Base-by-base conservation (phyloP, 2,329 filamentous ascomycete species). In the Trichoderma atrobrunneum region DNA sequence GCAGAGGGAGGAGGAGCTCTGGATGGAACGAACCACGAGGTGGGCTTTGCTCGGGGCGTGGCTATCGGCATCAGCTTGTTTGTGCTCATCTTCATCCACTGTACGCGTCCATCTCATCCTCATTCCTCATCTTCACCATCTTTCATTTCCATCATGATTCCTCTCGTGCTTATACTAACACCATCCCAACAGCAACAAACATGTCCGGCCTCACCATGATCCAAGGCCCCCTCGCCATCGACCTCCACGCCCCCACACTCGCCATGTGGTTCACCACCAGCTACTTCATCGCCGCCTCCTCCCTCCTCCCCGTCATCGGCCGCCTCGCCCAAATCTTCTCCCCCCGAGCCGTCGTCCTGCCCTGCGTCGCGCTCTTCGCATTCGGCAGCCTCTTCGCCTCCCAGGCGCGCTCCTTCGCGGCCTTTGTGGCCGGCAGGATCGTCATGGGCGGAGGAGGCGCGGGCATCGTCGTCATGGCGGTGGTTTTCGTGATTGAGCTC, bases 181-280 rank as follows among this genome's bases (percentile, higher is more conserved):
- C 6, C 18, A 16, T 14, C 12, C 21, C 21, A 26, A 61, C 87
- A 87, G 86, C 87, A 7, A 83, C 88, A 74, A 96, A 96, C 78
- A 93, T 95, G 82, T 93, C 91, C 14, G 90, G 93, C 76, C 90
- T 97, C 78, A 93, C 92, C 7, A 95, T 94, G 71, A 92, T 92
- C 2, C 93, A 96, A 81, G 93, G 91, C 8, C 85, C 86, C 64
- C 93, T 97, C 75, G 93, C 93, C 2, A 87, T 87, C 8, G 93
- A 95, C 75, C 84, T 97, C 2, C 86, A 93, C 80, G 89, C 92
- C 1, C 94, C 93, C 77, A 89, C 90, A 71, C 84, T 89, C 70
- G 90, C 90, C 43, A 92, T 89, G 80, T 97, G 93, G 93, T 94
- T 96, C 79, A 94, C 92, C 8, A 93, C 92, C 36, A 86, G 91